phyloP scores from a whole-genome alignment of 768 basidiomycete genomes.

The Collybia mongolica region DNA sequence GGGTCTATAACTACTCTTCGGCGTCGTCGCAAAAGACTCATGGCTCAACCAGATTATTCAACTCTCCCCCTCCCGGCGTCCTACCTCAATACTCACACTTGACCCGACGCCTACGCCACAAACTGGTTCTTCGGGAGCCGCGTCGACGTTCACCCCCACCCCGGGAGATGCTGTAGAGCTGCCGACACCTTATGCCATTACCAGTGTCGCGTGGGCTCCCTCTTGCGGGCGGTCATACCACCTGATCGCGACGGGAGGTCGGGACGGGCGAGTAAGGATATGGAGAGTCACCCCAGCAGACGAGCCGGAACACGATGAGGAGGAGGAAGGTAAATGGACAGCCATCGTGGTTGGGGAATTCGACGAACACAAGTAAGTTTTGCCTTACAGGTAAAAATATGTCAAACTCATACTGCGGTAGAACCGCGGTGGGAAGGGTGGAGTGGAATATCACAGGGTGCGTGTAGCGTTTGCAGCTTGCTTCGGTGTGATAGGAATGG shows the following conservation, averaged over 20 bases:
- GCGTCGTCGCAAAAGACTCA: not conserved
- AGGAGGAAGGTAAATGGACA: conserved; percentile 66
- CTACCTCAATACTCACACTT: conserved; percentile 59
- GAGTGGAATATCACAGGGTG: conserved; percentile 95
- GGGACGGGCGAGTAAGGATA: conserved; percentile 87
- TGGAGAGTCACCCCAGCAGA: conserved; percentile 77
- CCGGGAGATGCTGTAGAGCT: no score
- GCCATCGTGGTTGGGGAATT: conserved; percentile 82
- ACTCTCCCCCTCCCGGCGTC: conserved; percentile 66
- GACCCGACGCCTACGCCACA: conserved; percentile 41
- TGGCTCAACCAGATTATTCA: conserved; percentile 61
- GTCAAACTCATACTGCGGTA: conserved; percentile 19
- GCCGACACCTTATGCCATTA: conserved; percentile 57
- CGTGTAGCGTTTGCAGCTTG: conserved; percentile 12
- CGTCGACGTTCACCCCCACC: conserved; percentile 14
- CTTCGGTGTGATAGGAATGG: conserved; percentile 1
- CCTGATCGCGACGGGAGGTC: conserved; percentile 85
- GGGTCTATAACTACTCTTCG: conserved; percentile 5
- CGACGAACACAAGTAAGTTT: conserved; percentile 72
- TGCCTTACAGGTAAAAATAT: not conserved
- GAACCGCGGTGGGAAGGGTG: conserved; percentile 77
- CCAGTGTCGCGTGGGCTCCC: conserved; percentile 90
- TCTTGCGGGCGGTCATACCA: conserved; percentile 93
- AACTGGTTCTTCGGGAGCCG: conserved; percentile 28
- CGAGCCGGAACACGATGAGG: conserved; percentile 38